Evolutionary conservation across 306 rosid genomes (phyloP), one percentile per base, ranked within the genome.

Genomic region (Trifolium subterraneum): DNA sequence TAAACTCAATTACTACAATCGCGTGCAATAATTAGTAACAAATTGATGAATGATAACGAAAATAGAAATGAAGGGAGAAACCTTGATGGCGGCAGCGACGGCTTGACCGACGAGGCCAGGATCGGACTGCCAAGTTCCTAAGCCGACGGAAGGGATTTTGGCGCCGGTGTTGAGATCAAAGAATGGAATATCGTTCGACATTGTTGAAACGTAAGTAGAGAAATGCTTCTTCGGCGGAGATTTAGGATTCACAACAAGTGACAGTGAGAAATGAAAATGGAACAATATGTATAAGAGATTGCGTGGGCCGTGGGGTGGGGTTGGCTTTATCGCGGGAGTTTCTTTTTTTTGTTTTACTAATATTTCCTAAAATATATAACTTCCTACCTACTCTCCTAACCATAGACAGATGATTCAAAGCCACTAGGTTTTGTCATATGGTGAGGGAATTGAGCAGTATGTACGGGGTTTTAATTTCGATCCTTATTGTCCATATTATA

Each of bases 111-210:
- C 91, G 61, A 89, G n/a, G 61, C 91, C 96, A 10, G 93, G 88
- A 44, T 85, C 69, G 33, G 97, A 71, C 72, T 88, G 97, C 98
- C 97, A 91, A 0, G 98, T 93, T 68, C 97, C 98, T 20, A 93
- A 68, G 33, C 88, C 98, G 9, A 91, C 62, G 2, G 92, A 89
- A 27, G 97, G 97, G 14, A 93, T 86, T 65, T 85, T 90, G 60
- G 98, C 96, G 6, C 96, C 93, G 19, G 92, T 93, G 81, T 89
- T 89, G 81, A 90, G 78, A 42, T 72, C 64, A 64, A 90, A 90
- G 82, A 77, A 83, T 7, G 77, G 75, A 77, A 86, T 82, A 1
- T 69, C 66, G 19, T 73, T 66, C 13, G 75, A 56, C 87, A 84
- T 80, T 77, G 70, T 44, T 3, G 39, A 7, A 27, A 12, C 5